Percentiles rank a stretch among this genome's conserved stretches.
Conservation (phyloP, 305 asterid species). For the Solanum aculeatissimum region DNA sequence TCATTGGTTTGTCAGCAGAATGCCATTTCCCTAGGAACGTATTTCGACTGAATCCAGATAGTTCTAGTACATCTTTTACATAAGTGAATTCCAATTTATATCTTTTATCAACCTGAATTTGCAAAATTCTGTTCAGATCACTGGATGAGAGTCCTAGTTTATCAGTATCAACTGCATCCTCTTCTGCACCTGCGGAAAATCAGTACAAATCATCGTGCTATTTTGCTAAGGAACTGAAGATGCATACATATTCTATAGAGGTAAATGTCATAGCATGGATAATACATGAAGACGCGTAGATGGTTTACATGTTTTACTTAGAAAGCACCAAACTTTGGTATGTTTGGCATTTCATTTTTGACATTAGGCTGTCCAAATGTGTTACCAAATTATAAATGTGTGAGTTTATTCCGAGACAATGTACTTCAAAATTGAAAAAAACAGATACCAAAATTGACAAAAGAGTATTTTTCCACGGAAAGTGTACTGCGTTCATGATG, state of each 20-base stretch:
- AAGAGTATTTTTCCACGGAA: background rate
- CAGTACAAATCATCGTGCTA: background rate
- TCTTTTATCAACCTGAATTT: slow-evolving; percentile 23
- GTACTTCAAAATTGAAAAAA: background rate
- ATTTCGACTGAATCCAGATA: slow-evolving; percentile 51
- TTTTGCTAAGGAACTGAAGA: slow-evolving; percentile 3
- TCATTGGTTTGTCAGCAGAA: background rate
- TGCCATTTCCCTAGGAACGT: slow-evolving; percentile 1
- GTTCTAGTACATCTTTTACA: slow-evolving; percentile 53
- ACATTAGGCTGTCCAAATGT: background rate
- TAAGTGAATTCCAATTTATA: slow-evolving; percentile 43
- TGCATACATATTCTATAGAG: background rate
- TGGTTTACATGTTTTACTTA: background rate
- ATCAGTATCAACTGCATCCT: background rate
- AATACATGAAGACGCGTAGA: background rate
- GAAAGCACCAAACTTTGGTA: background rate
- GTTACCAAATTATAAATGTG: background rate
- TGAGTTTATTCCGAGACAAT: background rate
- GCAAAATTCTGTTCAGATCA: slow-evolving; percentile 14
- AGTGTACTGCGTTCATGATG: background rate
- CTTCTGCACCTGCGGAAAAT: background rate
- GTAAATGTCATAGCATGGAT: background rate
- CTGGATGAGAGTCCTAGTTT: background rate
- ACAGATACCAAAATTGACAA: background rate
- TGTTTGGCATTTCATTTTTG: background rate